phyloP scores from a whole-genome alignment of 2,329 filamentous ascomycete species.

The Paecilomyces sp. region DNA sequence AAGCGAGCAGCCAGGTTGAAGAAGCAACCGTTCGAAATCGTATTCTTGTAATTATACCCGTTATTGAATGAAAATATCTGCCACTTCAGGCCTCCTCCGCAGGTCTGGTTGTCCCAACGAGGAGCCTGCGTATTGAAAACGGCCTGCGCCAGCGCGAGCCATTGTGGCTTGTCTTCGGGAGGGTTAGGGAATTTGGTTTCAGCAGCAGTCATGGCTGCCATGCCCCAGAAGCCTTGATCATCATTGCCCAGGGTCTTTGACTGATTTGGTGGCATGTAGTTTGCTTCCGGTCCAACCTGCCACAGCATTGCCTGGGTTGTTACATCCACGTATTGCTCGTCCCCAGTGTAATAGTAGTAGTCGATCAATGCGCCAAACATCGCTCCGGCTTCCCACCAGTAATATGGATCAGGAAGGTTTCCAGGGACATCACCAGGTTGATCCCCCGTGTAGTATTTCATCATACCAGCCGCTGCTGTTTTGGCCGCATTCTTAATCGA shows the following conservation, averaged over 20 bases:
- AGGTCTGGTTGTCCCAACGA: constrained; percentile 62
- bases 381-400: constrained; percentile 63
- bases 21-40: constrained; percentile 46
- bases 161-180: constrained; percentile 56
- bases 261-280: constrained; percentile 63
- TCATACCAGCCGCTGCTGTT: constrained; percentile 23
- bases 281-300: constrained; percentile 62
- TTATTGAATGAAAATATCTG: constrained; percentile 70
- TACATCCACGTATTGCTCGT: constrained; percentile 62
- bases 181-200: constrained; percentile 69
- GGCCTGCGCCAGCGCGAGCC: constrained; percentile 70
- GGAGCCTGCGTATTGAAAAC: constrained; percentile 71
- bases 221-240: constrained; percentile 66
- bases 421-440: constrained; percentile 39
- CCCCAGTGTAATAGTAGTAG: constrained; percentile 75
- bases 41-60: constrained; percentile 52
- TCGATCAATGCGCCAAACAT: constrained; percentile 62
- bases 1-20: constrained; percentile 56
- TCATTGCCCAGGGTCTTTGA: constrained; percentile 36
- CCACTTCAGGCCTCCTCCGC: constrained; percentile 71
- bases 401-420: constrained; percentile 32
- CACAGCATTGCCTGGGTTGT: constrained; percentile 60
- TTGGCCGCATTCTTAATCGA: constrained; percentile 37
- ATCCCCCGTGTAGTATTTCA: constrained; percentile 40
- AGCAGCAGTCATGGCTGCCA: constrained; percentile 67